Evolutionary conservation across 1,284 basidiomycete genomes (phyloP).

Genomic region (Lentinus polychrous): DNA sequence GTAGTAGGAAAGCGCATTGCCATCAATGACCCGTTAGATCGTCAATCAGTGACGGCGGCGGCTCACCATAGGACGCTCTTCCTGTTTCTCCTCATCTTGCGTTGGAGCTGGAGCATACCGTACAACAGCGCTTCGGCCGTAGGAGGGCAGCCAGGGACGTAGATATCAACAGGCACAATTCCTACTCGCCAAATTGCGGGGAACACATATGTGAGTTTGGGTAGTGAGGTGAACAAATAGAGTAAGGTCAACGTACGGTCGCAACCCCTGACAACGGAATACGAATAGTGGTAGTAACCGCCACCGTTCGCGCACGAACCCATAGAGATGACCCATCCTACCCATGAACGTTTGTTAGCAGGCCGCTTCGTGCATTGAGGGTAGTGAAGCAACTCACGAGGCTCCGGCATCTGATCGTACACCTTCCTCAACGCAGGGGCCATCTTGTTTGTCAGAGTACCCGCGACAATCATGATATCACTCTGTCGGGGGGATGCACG

Average conservation of each 20-base stretch:
- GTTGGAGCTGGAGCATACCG: constrained; percentile 93
- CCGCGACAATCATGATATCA: constrained; percentile 99
- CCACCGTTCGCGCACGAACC: constrained; percentile 99
- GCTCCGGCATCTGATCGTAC: constrained; percentile 96
- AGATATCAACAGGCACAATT: constrained; percentile 97
- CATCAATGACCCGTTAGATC: not conserved
- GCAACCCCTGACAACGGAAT: constrained; percentile 98
- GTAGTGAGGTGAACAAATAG: constrained; percentile 2
- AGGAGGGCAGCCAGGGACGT: constrained; percentile 92
- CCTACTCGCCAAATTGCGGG: constrained; percentile 40
- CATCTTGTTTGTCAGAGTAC: constrained; percentile 99
- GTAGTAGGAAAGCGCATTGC: not conserved
- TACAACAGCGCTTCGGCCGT: constrained; percentile 92
- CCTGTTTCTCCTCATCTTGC: constrained; percentile 92
- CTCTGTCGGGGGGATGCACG: constrained; percentile 97
- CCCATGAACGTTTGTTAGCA: constrained; percentile 11
- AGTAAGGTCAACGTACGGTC: constrained; percentile 60
- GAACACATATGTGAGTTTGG: not conserved
- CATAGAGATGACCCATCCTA: constrained; percentile 98
- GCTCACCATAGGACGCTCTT: constrained; percentile 88
- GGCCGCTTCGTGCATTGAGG: not conserved
- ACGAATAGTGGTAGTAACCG: constrained; percentile 98
- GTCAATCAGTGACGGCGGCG: constrained; percentile 9
- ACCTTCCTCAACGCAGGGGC: constrained; percentile 93
- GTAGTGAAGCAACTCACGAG: constrained; percentile 43